Evolutionary conservation across 768 basidiomycete genomes (phyloP).

Genomic region (Termitomyces sp.): DNA sequence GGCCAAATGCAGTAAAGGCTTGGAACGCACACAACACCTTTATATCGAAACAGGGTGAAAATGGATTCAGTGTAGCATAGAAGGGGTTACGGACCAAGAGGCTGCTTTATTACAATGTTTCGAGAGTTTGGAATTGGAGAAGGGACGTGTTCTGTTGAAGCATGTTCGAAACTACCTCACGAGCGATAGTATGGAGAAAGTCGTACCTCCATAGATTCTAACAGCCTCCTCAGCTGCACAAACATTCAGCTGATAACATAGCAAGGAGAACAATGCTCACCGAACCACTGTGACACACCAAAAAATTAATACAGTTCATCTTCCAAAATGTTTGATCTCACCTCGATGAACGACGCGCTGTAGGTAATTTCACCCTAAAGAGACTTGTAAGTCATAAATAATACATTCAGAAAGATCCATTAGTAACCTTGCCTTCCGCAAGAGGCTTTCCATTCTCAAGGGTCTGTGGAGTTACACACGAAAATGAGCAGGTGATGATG

Average conservation of each 20-base stretch:
- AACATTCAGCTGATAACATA: slow-evolving; percentile 6
- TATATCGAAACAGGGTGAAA: slow-evolving; percentile 2
- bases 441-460: slow-evolving; percentile 96
- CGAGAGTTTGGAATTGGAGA: slow-evolving; percentile 66
- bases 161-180: neutral
- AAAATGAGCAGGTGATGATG: slow-evolving; percentile 19
- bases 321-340: slow-evolving; percentile 27
- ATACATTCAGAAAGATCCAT: neutral
- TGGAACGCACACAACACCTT: slow-evolving; percentile 40
- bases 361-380: slow-evolving; percentile 83
- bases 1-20: neutral
- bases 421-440: slow-evolving; percentile 69
- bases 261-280: slow-evolving; percentile 35
- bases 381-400: slow-evolving; percentile 2
- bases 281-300: slow-evolving; percentile 65
- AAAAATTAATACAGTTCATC: neutral
- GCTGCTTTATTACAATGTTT: slow-evolving; percentile 92
- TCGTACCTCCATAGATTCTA: slow-evolving; percentile 80
- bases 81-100: slow-evolving; percentile 55
- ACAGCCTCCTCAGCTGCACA: slow-evolving; percentile 85
- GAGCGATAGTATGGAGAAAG: slow-evolving; percentile 17
- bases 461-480: slow-evolving; percentile 48
- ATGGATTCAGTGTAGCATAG: neutral
- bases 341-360: slow-evolving; percentile 83
- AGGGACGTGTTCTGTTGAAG: slow-evolving; percentile 72